phyloP scores from a whole-genome alignment of 768 basidiomycete species.

The Trametes elegans region DNA sequence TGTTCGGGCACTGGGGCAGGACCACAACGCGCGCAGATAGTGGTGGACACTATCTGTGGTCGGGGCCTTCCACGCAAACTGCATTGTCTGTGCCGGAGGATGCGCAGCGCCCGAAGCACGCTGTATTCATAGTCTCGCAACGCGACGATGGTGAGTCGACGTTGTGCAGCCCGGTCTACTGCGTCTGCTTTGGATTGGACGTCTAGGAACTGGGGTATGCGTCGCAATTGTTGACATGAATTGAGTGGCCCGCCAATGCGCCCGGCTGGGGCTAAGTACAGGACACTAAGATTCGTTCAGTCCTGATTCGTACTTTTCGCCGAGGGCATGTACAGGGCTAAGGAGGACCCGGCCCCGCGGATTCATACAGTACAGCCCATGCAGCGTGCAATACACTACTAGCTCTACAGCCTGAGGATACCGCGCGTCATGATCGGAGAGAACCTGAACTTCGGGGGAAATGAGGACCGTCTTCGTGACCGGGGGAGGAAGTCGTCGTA shows the following conservation, averaged over 20 bases:
- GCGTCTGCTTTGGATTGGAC: background rate
- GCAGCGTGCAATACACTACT: constrained; percentile 54
- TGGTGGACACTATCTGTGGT: too few species aligned
- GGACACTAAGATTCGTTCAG: constrained; percentile 34
- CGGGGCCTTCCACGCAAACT: too few species aligned
- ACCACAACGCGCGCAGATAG: constrained; percentile 47
- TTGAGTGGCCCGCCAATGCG: too few species aligned
- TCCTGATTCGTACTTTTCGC: background rate
- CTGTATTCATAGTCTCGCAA: constrained; percentile 45
- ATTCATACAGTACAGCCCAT: constrained; percentile 45
- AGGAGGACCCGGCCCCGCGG: constrained; percentile 4
- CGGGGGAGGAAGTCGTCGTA: constrained; percentile 50
- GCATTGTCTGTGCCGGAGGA: too few species aligned
- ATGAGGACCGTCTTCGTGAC: constrained; percentile 49
- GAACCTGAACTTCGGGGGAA: constrained; percentile 51
- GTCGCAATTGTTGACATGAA: background rate
- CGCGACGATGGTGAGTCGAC: constrained; percentile 45
- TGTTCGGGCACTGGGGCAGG: constrained; percentile 45
- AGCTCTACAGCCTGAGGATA: constrained; percentile 65
- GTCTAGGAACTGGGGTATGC: background rate
- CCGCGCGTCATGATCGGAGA: constrained; percentile 67
- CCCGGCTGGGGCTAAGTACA: constrained; percentile 35
- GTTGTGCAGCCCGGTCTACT: background rate
- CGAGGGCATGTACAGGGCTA: background rate
- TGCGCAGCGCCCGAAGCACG: constrained; percentile 48